A percentile compares a stretch with the other conserved stretches of the same genome.
Evolutionary conservation across 805 yeast genomes (phyloP).

Genomic region (Nakazawaea laoshanensis): DNA sequence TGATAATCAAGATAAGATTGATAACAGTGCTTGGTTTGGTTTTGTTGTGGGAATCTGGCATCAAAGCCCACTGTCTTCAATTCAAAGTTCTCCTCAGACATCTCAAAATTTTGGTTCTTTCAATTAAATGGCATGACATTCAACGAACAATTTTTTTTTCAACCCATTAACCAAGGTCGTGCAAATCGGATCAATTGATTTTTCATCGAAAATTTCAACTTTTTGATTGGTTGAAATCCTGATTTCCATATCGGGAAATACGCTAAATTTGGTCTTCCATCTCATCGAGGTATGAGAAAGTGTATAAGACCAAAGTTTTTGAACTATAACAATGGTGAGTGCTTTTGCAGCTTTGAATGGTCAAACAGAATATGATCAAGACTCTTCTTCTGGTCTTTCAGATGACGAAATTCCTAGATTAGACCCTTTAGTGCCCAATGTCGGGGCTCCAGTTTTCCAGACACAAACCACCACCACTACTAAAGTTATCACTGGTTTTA

Average conservation of each 20-base stretch:
- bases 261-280: too few species aligned
- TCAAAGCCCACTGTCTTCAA: conserved; percentile 69
- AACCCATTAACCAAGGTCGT: neutral
- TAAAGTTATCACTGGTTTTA: conserved; percentile 9
- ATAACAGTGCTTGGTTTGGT: conserved; percentile 98
- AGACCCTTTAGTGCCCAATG: neutral
- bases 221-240: neutral
- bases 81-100: conserved; percentile 33
- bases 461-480: conserved; percentile 2
- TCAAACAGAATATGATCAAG: conserved; percentile 8
- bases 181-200: neutral
- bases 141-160: too few species aligned
- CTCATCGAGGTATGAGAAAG: too few species aligned
- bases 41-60: conserved; percentile 93
- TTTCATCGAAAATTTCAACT: neutral
- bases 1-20: conserved; percentile 97
- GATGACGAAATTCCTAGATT: too few species aligned
- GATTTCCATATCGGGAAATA: neutral
- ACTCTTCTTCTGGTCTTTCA: too few species aligned
- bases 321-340: conserved; percentile 12
- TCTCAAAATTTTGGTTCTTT: conserved; percentile 7
- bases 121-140: neutral
- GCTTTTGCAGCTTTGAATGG: conserved; percentile 25
- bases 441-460: neutral
- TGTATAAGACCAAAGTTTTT: neutral